Conservation (phyloP, 1,139 yeast genomes). For the Saccharomyces hybrid region DNA sequence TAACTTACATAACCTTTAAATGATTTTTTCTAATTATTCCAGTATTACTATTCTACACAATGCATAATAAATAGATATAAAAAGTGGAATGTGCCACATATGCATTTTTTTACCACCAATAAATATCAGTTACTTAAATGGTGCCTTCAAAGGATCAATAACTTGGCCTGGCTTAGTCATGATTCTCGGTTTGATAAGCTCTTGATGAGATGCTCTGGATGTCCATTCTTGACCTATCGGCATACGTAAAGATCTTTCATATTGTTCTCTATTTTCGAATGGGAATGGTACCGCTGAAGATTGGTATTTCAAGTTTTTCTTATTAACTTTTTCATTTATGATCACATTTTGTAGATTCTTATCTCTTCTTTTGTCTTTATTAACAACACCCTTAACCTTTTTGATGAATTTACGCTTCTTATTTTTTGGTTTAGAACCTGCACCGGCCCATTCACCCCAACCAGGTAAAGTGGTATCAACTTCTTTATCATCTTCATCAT, state of each 20-base stretch:
- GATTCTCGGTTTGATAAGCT: conserved; percentile 80
- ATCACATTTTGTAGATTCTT: conserved; percentile 71
- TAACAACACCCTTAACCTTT: conserved; percentile 65
- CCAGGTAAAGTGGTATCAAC: conserved; percentile 87
- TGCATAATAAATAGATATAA: conserved; percentile 2
- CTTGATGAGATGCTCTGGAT: conserved; percentile 77
- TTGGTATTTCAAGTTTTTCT: conserved; percentile 76
- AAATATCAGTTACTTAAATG: conserved; percentile 27
- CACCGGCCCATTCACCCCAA: conserved; percentile 86
- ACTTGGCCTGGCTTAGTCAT: conserved; percentile 82
- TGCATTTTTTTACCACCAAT: not conserved
- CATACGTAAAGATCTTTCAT: conserved; percentile 86
- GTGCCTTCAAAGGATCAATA: conserved; percentile 70
- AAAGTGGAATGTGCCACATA: not conserved
- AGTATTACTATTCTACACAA: not conserved
- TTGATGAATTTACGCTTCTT: conserved; percentile 54
- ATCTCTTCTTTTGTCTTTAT: conserved; percentile 67
- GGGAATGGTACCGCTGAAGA: conserved; percentile 90
- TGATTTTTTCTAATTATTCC: conserved; percentile 1
- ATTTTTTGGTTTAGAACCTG: conserved; percentile 41
- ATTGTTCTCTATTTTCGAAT: conserved; percentile 85
- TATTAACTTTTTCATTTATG: conserved; percentile 78
- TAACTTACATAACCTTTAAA: not conserved
- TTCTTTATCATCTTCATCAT: conserved; percentile 81
- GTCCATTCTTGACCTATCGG: conserved; percentile 99